Base-by-base conservation (phyloP, 495 filamentous ascomycete genomes). In the Penicillium angulare region DNA sequence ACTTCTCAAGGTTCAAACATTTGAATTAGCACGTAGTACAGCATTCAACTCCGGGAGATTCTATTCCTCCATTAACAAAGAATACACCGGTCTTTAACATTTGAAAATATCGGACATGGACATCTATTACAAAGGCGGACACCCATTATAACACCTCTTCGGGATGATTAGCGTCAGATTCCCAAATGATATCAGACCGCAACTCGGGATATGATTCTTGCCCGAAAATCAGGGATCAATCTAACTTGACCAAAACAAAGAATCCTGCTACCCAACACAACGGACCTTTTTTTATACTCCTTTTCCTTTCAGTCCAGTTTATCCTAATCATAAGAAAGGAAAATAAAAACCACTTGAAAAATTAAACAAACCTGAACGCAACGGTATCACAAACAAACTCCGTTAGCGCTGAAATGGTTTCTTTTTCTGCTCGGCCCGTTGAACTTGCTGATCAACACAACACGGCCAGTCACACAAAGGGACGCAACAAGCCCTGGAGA, bases 401-500 rank as follows among this genome's bases (percentile, higher is more conserved):
- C 34, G 2, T 1, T 3, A 9, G 12, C 16, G 13, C 16, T 7
- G 34, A 18, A 38, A 38, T 15, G 34, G 20, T 20, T 18, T n/a
- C 31, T 22, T 24, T n/a, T 17, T 35, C 18, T 27, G 12, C 24
- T 31, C 36, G 33, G 18, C 51, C 34, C 47, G 10, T 42, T 24
- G 26, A n/a, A n/a, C n/a, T n/a, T n/a, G n/a, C n/a, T n/a, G n/a
- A n/a, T 32, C 27, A 31, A 31, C 27, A 18, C 40, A 22, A 21
- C 26, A 21, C 22, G 27, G 21, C 9, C 22, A 41, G 55, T 53
- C 9, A 24, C 35, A 57, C 50, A 50, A 46, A 43, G 46, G 35
- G 45, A 21, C 33, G 26, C 9, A 31, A 39, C 24, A 13, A n/a
- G n/a, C n/a, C n/a, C n/a, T n/a, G n/a, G 20, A 16, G 16, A 53